These are phyloP conservation scores for Mrakia blollopis DNA, from an alignment of 768 basidiomycete species.

Conservation along the genomic window DNA sequence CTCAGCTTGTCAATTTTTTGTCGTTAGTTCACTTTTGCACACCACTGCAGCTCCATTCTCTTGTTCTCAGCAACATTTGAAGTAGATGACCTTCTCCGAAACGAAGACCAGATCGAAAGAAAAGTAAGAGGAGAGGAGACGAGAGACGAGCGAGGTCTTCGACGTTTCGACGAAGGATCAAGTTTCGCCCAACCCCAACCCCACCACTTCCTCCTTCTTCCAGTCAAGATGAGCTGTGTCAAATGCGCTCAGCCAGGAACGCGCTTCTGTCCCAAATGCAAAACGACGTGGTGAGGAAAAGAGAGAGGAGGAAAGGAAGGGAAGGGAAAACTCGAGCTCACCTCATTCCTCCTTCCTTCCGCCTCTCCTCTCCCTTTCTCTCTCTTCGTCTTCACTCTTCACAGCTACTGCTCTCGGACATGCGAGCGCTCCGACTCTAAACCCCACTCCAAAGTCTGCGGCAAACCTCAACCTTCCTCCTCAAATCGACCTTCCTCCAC, in stretches of 20 bases:
- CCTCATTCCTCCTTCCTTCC: neutral
- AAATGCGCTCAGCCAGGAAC: neutral
- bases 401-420: neutral
- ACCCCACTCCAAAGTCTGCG: neutral
- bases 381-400: neutral
- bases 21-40: no score
- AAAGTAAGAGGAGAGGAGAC: no score
- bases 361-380: neutral
- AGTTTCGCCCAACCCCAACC: no score
- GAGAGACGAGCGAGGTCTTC: no score
- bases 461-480: neutral
- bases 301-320: neutral
- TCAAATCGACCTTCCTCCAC: no score
- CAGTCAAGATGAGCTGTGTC: neutral
- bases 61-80: no score
- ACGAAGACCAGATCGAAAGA: no score
- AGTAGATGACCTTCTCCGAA: no score
- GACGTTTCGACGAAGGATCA: no score
- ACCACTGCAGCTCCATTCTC: no score
- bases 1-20: no score
- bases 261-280: neutral
- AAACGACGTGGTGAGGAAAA: neutral
- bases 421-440: neutral
- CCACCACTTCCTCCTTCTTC: conserved; percentile 9
- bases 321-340: neutral